Evolutionary conservation across 2,329 filamentous ascomycete genomes (phyloP), one percentile per base, ranked within the genome.

Genomic region (Cytospora paraplurivora): DNA sequence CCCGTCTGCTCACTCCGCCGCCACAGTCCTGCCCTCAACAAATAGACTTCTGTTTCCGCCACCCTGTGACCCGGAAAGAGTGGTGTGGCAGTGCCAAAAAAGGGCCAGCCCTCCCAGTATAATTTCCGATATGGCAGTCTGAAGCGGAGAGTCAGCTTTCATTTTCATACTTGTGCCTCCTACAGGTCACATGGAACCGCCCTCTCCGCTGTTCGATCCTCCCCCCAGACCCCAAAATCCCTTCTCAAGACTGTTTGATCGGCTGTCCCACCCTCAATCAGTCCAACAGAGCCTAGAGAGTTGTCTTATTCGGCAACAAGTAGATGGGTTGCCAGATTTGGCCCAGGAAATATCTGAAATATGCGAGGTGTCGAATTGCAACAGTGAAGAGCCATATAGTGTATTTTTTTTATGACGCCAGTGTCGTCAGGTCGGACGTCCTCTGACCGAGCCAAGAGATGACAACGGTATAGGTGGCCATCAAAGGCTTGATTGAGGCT

Each of bases 401-500:
- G 32, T 33, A 34, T 52, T 34, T 52, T 52, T 52, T 41, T 62
- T 33, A 62, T 41, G 50, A 37, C 21, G 41, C 27, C 44, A 27
- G 52, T 27, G 33, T 21, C 53, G 37, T 51, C 10, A 21, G 33
- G 6, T 51, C n/a, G 32, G 53, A 37, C 33, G n/a, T n/a, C 44
- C 60, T 11, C 17, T 41, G 7, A 33, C n/a, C 50, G 35, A 32
- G 50, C 15, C 19, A 6, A 37, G n/a, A 19, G 59, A 63, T 60
- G 49, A 63, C 41, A 56, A 63, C 54, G 37, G 52, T 49, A 49
- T 51, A 56, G 33, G 37, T 8, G 49, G 11, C 41, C 27, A 32
- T 50, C n/a, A 13, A 49, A 13, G n/a, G 19, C 27, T 55, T 52
- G 41, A 47, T 33, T 49, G 56, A 62, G 59, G 53, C 50, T 55